Base-by-base conservation (phyloP, 2,329 filamentous ascomycete species). In the Phialophora expanda region DNA sequence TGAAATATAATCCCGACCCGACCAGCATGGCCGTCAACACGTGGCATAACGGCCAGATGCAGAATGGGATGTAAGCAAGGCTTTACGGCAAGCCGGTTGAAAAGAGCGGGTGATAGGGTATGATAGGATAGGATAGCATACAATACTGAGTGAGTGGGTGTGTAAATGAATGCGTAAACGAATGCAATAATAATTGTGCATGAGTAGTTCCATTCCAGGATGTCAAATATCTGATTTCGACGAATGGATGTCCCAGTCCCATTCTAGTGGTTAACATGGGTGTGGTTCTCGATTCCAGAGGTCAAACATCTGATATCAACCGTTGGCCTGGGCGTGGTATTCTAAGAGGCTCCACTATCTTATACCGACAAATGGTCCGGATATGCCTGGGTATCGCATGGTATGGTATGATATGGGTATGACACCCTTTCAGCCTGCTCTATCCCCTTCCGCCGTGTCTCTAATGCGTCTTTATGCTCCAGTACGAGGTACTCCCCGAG, bases 1-100 rank as follows among this genome's bases (percentile, higher is more conserved):
- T 78, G 3, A 78, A 78, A 41, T 66, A 63, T 30, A 61, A 55
- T 9, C n/a, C 6, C 14, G 62, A 65, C 28, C 56, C 62, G 14
- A 51, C 56, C 17, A 26, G 54, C 12, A 41, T 64, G 38, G 56
- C 62, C 3, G 48, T 56, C 5, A 41, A 41, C 5, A 54, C 28
- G 26, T 64, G 62, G 62, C 62, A 64, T 24, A 54, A 24, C 32
- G 50, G 58, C 4, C 58, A 51, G 41, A 38, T 26, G 22, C 48
- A 26, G 51, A 41, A 51, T 9, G 48, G 48, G 17, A 24, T 51
- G 20, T 51, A 14, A 50, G 3, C 5, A 17, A 46, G n/a, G 8
- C 17, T 24, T 24, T 24, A 24, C 3, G 3, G 20, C 8, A 46
- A 46, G 20, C 7, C 8, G 4, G 12, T 20, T 11, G 44, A n/a